Evolutionary conservation across 305 asterid species (phyloP).

Genomic region (Withania somnifera): DNA sequence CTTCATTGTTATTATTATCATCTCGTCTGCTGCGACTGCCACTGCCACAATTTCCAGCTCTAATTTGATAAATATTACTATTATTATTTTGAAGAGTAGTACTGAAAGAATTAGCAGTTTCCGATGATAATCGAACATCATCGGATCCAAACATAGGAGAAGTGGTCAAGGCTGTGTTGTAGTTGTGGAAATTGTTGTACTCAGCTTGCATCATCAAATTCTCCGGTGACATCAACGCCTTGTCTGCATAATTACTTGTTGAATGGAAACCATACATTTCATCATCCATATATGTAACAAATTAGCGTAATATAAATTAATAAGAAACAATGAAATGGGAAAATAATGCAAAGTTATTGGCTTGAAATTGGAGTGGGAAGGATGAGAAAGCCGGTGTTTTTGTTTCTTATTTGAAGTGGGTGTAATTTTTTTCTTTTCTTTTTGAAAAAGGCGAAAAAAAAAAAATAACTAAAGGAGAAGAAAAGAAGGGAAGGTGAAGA

Average conservation of each 20-base stretch:
- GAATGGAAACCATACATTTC: slow-evolving; percentile 40
- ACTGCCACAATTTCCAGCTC: neutral
- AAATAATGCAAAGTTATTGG: neutral
- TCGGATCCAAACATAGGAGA: slow-evolving; percentile 40
- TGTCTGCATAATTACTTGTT: slow-evolving; percentile 37
- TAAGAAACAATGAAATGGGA: neutral
- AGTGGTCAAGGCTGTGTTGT: neutral
- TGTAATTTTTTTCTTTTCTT: neutral
- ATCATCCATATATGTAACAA: slow-evolving; percentile 8
- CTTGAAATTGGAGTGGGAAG: neutral
- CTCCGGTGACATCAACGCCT: slow-evolving; percentile 48
- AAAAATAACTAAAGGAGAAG: neutral
- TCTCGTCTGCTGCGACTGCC: neutral
- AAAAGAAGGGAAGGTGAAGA: neutral
- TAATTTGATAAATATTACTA: neutral
- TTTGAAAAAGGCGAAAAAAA: neutral
- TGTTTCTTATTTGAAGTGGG: neutral
- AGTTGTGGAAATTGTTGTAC: slow-evolving; percentile 12
- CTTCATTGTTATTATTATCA: neutral
- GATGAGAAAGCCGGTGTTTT: neutral
- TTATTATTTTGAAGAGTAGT: neutral
- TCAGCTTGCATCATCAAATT: slow-evolving; percentile 34
- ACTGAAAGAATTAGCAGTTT: neutral
- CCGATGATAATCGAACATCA: slow-evolving; percentile 5
- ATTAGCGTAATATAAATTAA: neutral